Evolutionary conservation across 1,284 basidiomycete genomes (phyloP), one percentile per base, ranked within the genome.

Genomic region (Athelia psychrophila): DNA sequence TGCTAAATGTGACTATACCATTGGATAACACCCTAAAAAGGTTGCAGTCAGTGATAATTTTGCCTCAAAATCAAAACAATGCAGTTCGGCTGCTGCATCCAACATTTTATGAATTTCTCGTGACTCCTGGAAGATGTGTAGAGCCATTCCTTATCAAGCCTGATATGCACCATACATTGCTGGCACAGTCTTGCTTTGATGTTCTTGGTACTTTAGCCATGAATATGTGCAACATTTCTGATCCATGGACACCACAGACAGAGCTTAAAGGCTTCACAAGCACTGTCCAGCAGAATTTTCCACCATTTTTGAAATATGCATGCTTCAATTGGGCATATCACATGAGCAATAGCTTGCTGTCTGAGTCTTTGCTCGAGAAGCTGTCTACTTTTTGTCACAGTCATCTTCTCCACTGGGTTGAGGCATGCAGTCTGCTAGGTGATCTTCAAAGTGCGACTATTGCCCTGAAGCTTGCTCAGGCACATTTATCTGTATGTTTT

Each of bases 31-130:
- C 54, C n/a, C 50, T 63, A 8, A n/a, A 40, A 5, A 48, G 46
- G 15, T 56, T 63, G 5, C 56, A 59, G 38, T 62, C 60, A 12
- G 51, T 60, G 16, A 33, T 62, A 2, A 48, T 48, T 13, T 38
- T 62, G 13, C 55, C 61, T 9, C 45, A 38, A 5, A 25, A 35
- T 15, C 47, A 59, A 20, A 19, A 2, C 6, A 25, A 50, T 16
- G 38, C 44, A 2, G 51, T 59, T 46, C 56, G 56, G 1, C 27
- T 57, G 1, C 47, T 59, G 6, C 60, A 62, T 45, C 55, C 58
- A 24, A 60, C 60, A 8, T 62, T 62, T 48, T 52, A 48, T 12
- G 60, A 62, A n/a, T 62, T 56, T 33, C 25, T 62, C 15, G 54
- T 50, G 5, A 19, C 46, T 42, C 38, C 38, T 18, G 38, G n/a